These are phyloP conservation scores for grape (Vitis vinifera) DNA, from an alignment of 164 flowering plant genomes.

Conservation along the genomic window ASM3070453v1 NC_081822.1:33234501-33235000, in stretches of 20 bases:
- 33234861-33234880: conserved; percentile 77
- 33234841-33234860: conserved; percentile 93
- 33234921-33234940: conserved; percentile 70
- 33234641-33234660: conserved; percentile 84
- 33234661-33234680: conserved; percentile 92
- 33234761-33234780: conserved; percentile 71
- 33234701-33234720: conserved; percentile 88
- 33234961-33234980: conserved; percentile 74
- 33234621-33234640: conserved; percentile 84
- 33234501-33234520: conserved; percentile 88
- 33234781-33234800: conserved; percentile 91
- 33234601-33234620: conserved; percentile 57
- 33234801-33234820: conserved; percentile 74
- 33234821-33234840: conserved; percentile 87
- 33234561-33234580: conserved; percentile 82
- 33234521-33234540: conserved; percentile 89
- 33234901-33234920: conserved; percentile 77
- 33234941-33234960: conserved; percentile 74
- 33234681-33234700: conserved; percentile 95
- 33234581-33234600: conserved; percentile 77
- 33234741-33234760: conserved; percentile 86
- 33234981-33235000: conserved; percentile 51
- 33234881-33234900: conserved; percentile 71
- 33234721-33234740: conserved; percentile 74
- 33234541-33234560: conserved; percentile 98